These are phyloP conservation scores for Cocos nucifera DNA, from an alignment of 176 grass and related monocot species.

Conservation along the genomic window DNA sequence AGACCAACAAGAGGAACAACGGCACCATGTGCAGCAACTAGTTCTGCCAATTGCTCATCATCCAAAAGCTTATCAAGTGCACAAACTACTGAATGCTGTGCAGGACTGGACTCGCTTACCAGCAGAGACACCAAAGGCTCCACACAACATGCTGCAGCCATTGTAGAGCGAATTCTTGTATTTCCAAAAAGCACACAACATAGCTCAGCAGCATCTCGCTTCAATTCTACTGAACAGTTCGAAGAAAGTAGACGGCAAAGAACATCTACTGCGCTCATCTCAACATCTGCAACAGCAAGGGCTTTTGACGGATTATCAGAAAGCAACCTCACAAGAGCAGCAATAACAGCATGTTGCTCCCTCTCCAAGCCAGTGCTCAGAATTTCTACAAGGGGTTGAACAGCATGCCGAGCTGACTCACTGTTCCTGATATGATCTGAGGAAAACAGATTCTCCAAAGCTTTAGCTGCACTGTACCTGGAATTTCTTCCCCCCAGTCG, in stretches of 20 bases:
- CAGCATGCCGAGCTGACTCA: conserved; percentile 82
- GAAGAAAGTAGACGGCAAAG: conserved; percentile 81
- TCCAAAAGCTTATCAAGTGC: conserved; percentile 95
- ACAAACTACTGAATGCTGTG: conserved; percentile 89
- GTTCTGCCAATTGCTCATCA: conserved; percentile 91
- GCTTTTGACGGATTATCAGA: conserved; percentile 89
- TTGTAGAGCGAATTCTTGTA: conserved; percentile 90
- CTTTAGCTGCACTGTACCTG: conserved; percentile 91
- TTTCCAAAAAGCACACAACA: conserved; percentile 93
- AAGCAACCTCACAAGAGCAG: conserved; percentile 87
- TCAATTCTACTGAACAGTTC: conserved; percentile 78
- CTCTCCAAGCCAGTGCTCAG: conserved; percentile 89
- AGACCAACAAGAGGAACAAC: conserved; percentile 84
- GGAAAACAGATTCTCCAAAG: conserved; percentile 92
- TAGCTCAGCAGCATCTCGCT: conserved; percentile 93
- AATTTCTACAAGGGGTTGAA: conserved; percentile 98
- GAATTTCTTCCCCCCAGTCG: conserved; percentile 97
- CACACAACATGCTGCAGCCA: conserved; percentile 85
- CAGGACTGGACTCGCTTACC: conserved; percentile 65
- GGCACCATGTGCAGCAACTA: conserved; percentile 81
- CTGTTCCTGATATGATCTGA: conserved; percentile 94
- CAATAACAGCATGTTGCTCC: conserved; percentile 99
- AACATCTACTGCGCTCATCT: conserved; percentile 97
- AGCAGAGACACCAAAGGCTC: conserved; percentile 83
- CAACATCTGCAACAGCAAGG: conserved; percentile 82